Evolutionary conservation across 208 protist species (phyloP).

Genomic region (Leishmania amazonensis): DNA sequence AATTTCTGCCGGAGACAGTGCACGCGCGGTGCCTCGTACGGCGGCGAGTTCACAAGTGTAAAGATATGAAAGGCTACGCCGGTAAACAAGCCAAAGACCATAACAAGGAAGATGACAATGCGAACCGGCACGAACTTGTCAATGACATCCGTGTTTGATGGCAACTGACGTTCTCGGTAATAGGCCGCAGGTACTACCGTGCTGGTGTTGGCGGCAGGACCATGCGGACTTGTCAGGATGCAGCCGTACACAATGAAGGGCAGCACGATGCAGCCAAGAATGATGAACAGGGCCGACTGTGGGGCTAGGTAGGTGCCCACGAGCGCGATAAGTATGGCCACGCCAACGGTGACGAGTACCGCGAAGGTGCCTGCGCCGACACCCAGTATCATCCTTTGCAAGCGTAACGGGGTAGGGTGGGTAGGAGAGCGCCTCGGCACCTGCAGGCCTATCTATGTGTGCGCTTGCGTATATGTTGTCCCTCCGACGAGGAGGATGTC

Average conservation of each 20-base stretch:
- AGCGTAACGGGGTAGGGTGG: neutral
- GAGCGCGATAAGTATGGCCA: slow-evolving; percentile 53
- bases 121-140: slow-evolving; percentile 73
- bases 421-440: neutral
- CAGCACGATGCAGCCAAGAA: slow-evolving; percentile 46
- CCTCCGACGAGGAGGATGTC: neutral
- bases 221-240: slow-evolving; percentile 56
- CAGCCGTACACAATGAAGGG: slow-evolving; percentile 81
- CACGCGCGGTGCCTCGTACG: slow-evolving; percentile 71
- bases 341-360: slow-evolving; percentile 52
- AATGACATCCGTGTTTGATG: slow-evolving; percentile 42
- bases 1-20: slow-evolving; percentile 77
- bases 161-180: slow-evolving; percentile 55
- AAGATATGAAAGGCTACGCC: slow-evolving; percentile 49
- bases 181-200: slow-evolving; percentile 11
- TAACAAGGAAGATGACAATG: slow-evolving; percentile 57
- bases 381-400: slow-evolving; percentile 55
- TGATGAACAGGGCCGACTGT: slow-evolving; percentile 46
- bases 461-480: neutral
- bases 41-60: slow-evolving; percentile 43
- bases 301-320: slow-evolving; percentile 56
- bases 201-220: neutral
- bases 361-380: slow-evolving; percentile 81
- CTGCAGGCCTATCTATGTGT: neutral
- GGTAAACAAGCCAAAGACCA: slow-evolving; percentile 42